phyloP scores from a whole-genome alignment of 2,329 filamentous ascomycete genomes.

The Fusarium compactum region DNA sequence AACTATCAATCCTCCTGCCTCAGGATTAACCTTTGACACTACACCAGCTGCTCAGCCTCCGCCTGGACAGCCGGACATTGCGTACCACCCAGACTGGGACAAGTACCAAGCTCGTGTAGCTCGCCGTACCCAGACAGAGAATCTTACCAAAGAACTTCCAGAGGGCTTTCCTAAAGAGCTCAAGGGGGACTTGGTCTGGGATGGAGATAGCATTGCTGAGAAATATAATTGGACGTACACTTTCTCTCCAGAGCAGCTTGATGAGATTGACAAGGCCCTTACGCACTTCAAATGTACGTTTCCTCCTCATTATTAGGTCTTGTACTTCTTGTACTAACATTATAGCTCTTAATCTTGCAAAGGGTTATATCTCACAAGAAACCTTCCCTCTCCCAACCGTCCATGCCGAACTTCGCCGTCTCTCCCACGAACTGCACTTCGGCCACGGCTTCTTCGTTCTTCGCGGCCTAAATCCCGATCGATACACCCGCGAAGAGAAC shows the following conservation, averaged over 20 bases:
- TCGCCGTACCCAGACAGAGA: neutral
- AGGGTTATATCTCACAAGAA: conserved; percentile 55
- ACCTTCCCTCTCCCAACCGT: conserved; percentile 69
- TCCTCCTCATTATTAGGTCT: accelerated
- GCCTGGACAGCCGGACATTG: conserved; percentile 32
- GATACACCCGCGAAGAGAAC: conserved; percentile 67
- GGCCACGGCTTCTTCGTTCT: conserved; percentile 73
- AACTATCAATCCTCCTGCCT: neutral
- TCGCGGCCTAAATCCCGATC: conserved; percentile 66
- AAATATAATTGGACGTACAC: conserved; percentile 27
- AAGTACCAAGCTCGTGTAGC: conserved; percentile 9
- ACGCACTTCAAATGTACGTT: conserved; percentile 24
- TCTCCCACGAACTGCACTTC: conserved; percentile 67
- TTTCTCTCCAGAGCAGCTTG: conserved; percentile 3
- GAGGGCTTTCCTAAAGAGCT: conserved; percentile 21
- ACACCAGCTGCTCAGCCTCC: conserved; percentile 16
- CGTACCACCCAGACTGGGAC: conserved; percentile 27
- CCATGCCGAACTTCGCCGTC: conserved; percentile 60
- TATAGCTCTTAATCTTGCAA: conserved; percentile 1
- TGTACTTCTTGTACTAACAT: neutral
- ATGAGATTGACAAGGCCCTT: conserved; percentile 20
- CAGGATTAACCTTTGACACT: neutral
- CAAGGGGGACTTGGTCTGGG: conserved; percentile 29
- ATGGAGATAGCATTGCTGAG: conserved; percentile 18
- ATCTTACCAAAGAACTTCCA: neutral